phyloP scores from a whole-genome alignment of 768 basidiomycete species.

The Pleurotus cornucopiae region DNA sequence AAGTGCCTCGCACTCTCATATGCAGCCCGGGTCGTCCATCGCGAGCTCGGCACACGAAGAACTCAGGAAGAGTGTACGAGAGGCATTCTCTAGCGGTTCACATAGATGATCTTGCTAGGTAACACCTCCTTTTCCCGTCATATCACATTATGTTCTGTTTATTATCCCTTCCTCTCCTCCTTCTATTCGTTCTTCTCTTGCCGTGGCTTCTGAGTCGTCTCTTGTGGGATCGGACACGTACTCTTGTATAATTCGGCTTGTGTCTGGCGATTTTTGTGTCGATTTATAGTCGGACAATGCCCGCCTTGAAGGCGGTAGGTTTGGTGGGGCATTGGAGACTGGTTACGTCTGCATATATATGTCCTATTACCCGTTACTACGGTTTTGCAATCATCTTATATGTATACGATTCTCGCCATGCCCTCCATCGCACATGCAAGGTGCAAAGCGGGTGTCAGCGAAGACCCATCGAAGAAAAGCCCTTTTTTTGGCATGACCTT shows the following conservation, averaged over 20 bases:
- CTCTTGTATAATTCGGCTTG: not conserved
- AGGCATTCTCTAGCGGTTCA: constrained; percentile 71
- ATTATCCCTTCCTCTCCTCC: constrained; percentile 2
- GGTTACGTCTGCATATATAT: too few species aligned
- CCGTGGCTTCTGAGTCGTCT: not conserved
- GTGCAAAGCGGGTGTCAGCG: too few species aligned
- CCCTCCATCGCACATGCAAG: too few species aligned
- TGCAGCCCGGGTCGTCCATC: constrained; percentile 67
- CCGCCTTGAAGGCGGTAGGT: too few species aligned
- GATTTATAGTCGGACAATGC: too few species aligned
- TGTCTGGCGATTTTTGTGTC: too few species aligned
- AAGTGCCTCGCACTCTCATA: constrained; percentile 61
- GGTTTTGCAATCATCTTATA: not conserved
- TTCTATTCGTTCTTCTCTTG: not conserved
- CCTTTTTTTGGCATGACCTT: too few species aligned
- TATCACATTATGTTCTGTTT: constrained; percentile 12
- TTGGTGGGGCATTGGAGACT: too few species aligned
- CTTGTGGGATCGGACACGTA: not conserved
- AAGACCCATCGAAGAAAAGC: too few species aligned
- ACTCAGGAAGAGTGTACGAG: constrained; percentile 74
- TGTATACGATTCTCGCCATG: not conserved
- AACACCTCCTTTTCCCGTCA: constrained; percentile 10
- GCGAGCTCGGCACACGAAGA: constrained; percentile 67
- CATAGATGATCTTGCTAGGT: constrained; percentile 35
- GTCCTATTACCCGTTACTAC: not conserved